Base-by-base conservation (phyloP, 805 yeast genomes). In the Saccharomycopsis guyanensis region DNA sequence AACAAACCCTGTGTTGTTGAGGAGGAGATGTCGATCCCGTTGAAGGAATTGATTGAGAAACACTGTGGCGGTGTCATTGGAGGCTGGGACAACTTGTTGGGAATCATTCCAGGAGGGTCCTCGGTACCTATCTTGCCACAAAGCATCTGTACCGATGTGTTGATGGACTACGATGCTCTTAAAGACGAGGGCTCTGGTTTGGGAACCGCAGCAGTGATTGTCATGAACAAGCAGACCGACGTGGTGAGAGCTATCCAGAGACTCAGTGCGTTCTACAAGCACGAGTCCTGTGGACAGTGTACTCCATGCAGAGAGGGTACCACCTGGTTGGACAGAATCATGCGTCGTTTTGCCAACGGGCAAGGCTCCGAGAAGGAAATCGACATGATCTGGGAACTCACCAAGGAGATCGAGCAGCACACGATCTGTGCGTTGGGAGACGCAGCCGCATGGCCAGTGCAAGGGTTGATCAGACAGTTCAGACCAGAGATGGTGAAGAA, bases 221-320 rank as follows among this genome's bases (percentile, higher is more conserved):
- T 86, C 51, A 80, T 86, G 86, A 83, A 86, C 72, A 82, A 85
- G 70, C 78, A 80, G 57, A 83, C 94, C 33, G 95, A 86, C 63
- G 78, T 86, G 45, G 78, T 86, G 52, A 75, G 87, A 54, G 93
- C 91, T 56, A 86, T 86, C 62, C 94, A 86, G 66, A 75, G 95
- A 65, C 76, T 86, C 59, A 66, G 91, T 38, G 79, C 84, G 38
- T 86, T 86, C 65, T 86, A 85, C 71, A 84, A 82, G 70, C 95
- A 86, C 68, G 95, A 86, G 72, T 82, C 93, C 5, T 86, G 95
- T 69, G 95, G 95, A 50, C 95, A 86, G 69, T 86, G 95, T 71
- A 86, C 95, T 3, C 95, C 95, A 49, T 86, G 95, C 69, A 79
- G 96, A 64, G 95, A 86, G 68, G 96, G 96, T 49, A 86, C 95